A percentile compares a stretch with the other conserved stretches of the same genome.
Evolutionary conservation across 2,329 filamentous ascomycete species (phyloP).

Genomic region (Arthrobotrys musiformis): DNA sequence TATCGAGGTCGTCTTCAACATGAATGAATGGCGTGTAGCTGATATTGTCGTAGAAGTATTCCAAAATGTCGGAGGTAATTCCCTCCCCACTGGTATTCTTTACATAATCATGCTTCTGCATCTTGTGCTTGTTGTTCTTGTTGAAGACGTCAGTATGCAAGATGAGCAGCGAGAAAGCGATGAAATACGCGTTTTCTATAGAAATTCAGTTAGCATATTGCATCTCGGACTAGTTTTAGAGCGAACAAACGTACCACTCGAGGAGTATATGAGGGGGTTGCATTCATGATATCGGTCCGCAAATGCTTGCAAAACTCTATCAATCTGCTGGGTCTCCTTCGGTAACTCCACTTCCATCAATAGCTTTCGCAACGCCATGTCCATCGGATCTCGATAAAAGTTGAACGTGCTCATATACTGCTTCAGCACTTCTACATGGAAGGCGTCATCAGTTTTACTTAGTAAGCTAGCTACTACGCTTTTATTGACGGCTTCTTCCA

Average conservation of each 20-base stretch:
- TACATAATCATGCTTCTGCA: constrained; percentile 94
- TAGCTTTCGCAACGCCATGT: constrained; percentile 94
- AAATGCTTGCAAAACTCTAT: constrained; percentile 91
- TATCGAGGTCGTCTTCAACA: constrained; percentile 88
- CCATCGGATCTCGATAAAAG: constrained; percentile 96
- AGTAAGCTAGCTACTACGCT: constrained; percentile 85
- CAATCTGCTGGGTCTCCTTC: constrained; percentile 97
- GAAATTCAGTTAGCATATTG: constrained; percentile 35
- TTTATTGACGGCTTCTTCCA: constrained; percentile 82
- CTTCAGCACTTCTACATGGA: constrained; percentile 82
- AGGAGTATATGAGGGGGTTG: constrained; percentile 93
- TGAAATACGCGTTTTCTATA: constrained; percentile 92
- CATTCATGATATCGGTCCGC: constrained; percentile 97
- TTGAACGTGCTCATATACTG: constrained; percentile 96
- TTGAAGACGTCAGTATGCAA: constrained; percentile 99
- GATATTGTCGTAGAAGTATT: constrained; percentile 97
- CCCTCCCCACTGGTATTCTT: constrained; percentile 93
- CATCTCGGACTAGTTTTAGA: constrained; percentile 2
- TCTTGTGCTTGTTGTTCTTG: constrained; percentile 99
- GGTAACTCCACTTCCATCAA: constrained; percentile 96
- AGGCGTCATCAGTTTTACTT: constrained; percentile 85
- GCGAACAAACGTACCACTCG: constrained; percentile 67
- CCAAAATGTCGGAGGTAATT: constrained; percentile 93
- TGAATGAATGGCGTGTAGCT: constrained; percentile 98
- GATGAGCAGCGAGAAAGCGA: constrained; percentile 95